Evolutionary conservation across 768 basidiomycete species (phyloP).

Genomic region (Cystoderma amianthinum): DNA sequence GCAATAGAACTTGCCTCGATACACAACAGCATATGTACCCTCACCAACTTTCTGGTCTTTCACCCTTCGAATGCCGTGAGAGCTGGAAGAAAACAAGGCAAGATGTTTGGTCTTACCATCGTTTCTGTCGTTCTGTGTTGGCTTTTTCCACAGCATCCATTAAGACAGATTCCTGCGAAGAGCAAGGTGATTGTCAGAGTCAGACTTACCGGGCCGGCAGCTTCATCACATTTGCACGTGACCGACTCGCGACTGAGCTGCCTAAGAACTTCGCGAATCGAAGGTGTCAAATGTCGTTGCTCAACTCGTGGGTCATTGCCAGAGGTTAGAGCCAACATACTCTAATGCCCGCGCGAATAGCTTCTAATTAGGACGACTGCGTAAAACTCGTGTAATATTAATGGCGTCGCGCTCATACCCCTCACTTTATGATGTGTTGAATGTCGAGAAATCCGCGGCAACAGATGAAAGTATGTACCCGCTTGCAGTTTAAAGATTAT

Average conservation of each 20-base stretch:
- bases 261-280: no score
- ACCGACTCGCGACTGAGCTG: neutral
- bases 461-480: slow-evolving; percentile 42
- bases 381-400: neutral
- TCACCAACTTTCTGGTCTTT: slow-evolving; percentile 83
- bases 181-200: no score
- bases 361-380: neutral
- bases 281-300: no score
- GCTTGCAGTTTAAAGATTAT: neutral
- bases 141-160: slow-evolving; percentile 86
- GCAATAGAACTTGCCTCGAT: slow-evolving; percentile 61
- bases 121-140: slow-evolving; percentile 63
- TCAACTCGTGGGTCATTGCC: no score
- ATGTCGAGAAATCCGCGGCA: slow-evolving; percentile 33
- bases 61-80: slow-evolving; percentile 36
- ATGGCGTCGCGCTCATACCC: slow-evolving; percentile 10
- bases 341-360: neutral
- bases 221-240: neutral
- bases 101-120: slow-evolving; percentile 38
- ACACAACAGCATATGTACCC: slow-evolving; percentile 95
- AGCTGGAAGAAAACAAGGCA: neutral
- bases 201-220: no score
- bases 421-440: slow-evolving; percentile 37
- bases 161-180: no score
- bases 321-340: no score